Evolutionary conservation across 805 yeast species (phyloP).

Genomic region (Yueomyces sinensis): DNA sequence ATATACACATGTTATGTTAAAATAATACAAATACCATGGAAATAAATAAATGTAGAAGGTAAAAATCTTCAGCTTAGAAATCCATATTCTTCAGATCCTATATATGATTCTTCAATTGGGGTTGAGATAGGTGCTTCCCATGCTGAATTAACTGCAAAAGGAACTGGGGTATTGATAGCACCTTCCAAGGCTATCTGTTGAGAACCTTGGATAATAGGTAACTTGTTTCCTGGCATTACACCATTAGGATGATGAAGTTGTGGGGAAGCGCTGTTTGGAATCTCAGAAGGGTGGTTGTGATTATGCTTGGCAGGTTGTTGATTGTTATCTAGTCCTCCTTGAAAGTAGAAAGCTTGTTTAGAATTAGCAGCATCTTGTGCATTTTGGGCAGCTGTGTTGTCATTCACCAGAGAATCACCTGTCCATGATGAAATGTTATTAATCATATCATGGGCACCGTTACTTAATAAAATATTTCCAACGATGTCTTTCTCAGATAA

Average conservation of each 20-base stretch:
- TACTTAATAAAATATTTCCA: conserved; percentile 14
- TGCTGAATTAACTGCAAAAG: not conserved
- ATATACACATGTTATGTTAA: too few species aligned
- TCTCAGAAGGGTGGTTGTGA: too few species aligned
- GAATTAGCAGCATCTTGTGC: not conserved
- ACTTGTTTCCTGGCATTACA: too few species aligned
- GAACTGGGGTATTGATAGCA: not conserved
- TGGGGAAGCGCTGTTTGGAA: too few species aligned
- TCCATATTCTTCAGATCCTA: conserved; percentile 35
- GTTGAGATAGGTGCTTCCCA: conserved; percentile 3
- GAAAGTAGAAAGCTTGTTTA: not conserved
- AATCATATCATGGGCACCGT: conserved; percentile 45
- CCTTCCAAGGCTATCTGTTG: not conserved
- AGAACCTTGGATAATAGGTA: not conserved
- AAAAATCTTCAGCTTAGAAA: conserved; percentile 25
- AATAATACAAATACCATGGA: too few species aligned
- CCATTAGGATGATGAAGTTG: not conserved
- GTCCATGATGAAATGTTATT: conserved; percentile 51
- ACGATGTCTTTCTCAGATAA: not conserved
- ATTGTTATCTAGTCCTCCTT: too few species aligned
- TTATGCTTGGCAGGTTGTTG: not conserved
- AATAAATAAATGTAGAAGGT: too few species aligned
- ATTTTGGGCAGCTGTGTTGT: not conserved
- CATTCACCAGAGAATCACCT: conserved; percentile 7
- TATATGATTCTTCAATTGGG: conserved; percentile 36